Percentiles rank a stretch among this genome's conserved stretches.
Conservation (phyloP, 2,329 filamentous ascomycete species). For the Pestalotiopsis sp. region DNA sequence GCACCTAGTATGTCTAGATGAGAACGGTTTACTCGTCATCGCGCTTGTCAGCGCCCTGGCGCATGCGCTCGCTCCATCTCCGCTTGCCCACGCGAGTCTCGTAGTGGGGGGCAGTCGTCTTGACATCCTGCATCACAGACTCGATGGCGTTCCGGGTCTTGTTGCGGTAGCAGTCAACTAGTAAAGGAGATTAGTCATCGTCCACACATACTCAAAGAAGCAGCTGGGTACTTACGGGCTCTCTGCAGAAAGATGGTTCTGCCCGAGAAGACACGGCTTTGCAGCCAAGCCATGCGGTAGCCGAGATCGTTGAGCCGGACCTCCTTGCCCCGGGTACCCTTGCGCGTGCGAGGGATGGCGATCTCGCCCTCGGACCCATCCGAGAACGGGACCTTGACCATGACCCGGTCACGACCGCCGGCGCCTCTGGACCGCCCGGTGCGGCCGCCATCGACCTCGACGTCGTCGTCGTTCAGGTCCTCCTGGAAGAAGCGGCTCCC, state of each 20-base stretch:
- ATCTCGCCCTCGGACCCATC: constrained; percentile 76
- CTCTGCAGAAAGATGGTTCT: constrained; percentile 87
- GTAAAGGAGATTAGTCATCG: constrained; percentile 4
- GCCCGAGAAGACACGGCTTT: constrained; percentile 87
- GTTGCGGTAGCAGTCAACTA: constrained; percentile 75
- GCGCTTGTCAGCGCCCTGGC: constrained; percentile 36
- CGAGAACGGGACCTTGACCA: constrained; percentile 64
- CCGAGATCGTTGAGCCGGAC: constrained; percentile 91
- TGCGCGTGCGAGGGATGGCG: constrained; percentile 74
- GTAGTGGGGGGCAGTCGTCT: constrained; percentile 78
- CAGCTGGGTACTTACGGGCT: constrained; percentile 70
- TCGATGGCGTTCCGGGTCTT: constrained; percentile 87
- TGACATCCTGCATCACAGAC: constrained; percentile 74
- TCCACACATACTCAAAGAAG: not conserved
- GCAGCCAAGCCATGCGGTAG: constrained; percentile 95
- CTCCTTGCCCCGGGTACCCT: constrained; percentile 74
- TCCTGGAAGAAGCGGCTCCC: constrained; percentile 76
- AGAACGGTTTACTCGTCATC: constrained; percentile 29
- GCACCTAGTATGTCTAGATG: not conserved
- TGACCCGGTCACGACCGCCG: constrained; percentile 37
- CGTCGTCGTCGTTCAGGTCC: constrained; percentile 58
- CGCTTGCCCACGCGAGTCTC: constrained; percentile 88
- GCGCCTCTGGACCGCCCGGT: constrained; percentile 37
- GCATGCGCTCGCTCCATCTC: constrained; percentile 65
- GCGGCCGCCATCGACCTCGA: constrained; percentile 54